Percentiles rank a stretch among this genome's conserved stretches.
Conservation (phyloP, 345 rosid species). For the Gossypium longicalyx region DNA sequence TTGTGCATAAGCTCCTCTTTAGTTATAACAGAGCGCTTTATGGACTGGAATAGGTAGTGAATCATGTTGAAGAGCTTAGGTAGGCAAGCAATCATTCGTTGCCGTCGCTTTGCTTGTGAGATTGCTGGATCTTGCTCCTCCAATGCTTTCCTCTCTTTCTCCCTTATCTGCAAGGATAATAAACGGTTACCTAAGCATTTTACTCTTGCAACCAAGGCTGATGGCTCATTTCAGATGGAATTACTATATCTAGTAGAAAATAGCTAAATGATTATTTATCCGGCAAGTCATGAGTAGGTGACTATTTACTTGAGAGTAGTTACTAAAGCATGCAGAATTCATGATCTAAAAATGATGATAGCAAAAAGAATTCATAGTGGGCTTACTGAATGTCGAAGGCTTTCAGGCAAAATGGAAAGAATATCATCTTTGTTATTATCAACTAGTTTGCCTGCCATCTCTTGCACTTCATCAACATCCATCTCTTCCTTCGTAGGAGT, state of each 20-base stretch:
- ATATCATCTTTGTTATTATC: slow-evolving; percentile 34
- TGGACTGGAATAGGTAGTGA: slow-evolving; percentile 63
- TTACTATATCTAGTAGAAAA: not conserved
- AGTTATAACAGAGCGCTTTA: slow-evolving; percentile 58
- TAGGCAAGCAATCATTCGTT: slow-evolving; percentile 55
- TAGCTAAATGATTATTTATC: not conserved
- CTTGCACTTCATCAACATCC: slow-evolving; percentile 23
- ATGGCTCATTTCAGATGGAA: not conserved
- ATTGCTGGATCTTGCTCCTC: slow-evolving; percentile 78
- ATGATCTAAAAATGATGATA: not conserved
- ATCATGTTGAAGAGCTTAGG: slow-evolving; percentile 77
- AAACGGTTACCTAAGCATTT: slow-evolving; percentile 6
- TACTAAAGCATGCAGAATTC: not conserved
- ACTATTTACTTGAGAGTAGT: not conserved
- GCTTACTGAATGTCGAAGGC: slow-evolving; percentile 62
- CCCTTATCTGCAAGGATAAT: slow-evolving; percentile 51
- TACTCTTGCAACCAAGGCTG: not conserved
- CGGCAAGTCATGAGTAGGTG: not conserved
- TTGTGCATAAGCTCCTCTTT: slow-evolving; percentile 75
- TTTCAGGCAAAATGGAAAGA: slow-evolving; percentile 46
- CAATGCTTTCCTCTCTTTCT: slow-evolving; percentile 58
- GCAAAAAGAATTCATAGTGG: not conserved
- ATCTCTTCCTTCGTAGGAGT: slow-evolving; percentile 29
- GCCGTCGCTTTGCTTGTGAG: slow-evolving; percentile 70
- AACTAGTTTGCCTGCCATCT: slow-evolving; percentile 19